phyloP scores from a whole-genome alignment of 2,329 filamentous ascomycete genomes.

The Diaporthe capsici region DNA sequence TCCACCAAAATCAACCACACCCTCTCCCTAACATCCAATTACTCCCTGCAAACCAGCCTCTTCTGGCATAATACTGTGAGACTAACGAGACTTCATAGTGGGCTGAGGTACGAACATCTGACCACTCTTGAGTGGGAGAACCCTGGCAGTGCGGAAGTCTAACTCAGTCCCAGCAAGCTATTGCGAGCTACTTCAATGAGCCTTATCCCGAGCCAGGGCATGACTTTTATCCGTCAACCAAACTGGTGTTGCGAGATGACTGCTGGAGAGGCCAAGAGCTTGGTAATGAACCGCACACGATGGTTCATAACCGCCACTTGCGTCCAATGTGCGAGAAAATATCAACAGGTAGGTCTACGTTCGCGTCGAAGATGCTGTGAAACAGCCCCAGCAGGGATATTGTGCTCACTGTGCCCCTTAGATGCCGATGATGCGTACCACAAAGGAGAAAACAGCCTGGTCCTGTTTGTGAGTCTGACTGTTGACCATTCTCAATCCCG shows the following conservation, averaged over 20 bases:
- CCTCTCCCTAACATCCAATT: neutral
- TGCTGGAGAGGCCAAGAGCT: constrained; percentile 55
- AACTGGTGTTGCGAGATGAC: constrained; percentile 49
- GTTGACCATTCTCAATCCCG: neutral
- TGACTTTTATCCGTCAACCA: constrained; percentile 15
- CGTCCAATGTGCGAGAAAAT: constrained; percentile 51
- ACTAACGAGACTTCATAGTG: constrained; percentile 43
- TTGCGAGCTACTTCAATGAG: constrained; percentile 50
- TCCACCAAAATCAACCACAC: no score
- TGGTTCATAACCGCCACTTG: constrained; percentile 55
- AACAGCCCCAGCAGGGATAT: neutral
- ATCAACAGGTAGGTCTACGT: constrained; percentile 46
- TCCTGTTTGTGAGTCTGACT: constrained; percentile 49
- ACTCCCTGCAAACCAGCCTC: neutral
- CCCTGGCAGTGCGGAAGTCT: neutral
- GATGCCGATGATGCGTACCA: constrained; percentile 11
- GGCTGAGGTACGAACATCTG: constrained; percentile 46
- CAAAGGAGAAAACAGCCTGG: constrained; percentile 43
- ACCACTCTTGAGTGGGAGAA: neutral
- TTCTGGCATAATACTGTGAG: neutral
- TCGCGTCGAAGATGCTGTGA: neutral
- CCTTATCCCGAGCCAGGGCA: constrained; percentile 37
- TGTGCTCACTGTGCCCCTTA: neutral
- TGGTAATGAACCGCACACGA: constrained; percentile 40
- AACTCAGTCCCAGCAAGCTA: constrained; percentile 45